phyloP scores from a whole-genome alignment of 257 asterid species.

The Datura wrightii region DNA sequence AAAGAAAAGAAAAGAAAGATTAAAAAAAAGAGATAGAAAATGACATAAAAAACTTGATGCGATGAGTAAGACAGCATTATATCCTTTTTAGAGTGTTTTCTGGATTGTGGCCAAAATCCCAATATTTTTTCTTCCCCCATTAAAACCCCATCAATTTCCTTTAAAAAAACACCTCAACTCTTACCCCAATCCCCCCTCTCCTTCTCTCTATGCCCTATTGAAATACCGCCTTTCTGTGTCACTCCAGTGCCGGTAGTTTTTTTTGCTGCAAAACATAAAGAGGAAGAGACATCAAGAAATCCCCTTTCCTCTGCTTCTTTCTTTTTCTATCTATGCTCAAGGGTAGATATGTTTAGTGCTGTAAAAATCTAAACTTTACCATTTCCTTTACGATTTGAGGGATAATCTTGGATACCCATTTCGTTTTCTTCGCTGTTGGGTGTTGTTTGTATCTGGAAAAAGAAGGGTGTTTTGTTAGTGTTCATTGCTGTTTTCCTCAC shows the following conservation, averaged over 20 bases:
- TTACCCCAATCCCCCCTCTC: neutral
- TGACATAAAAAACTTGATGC: neutral
- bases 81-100: slow-evolving; percentile 31
- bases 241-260: slow-evolving; percentile 10
- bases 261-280: slow-evolving; percentile 26
- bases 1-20: neutral
- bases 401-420: slow-evolving; percentile 22
- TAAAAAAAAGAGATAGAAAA: neutral
- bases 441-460: neutral
- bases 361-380: neutral
- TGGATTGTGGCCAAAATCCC: slow-evolving; percentile 44
- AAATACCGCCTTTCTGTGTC: slow-evolving; percentile 30
- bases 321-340: slow-evolving; percentile 29
- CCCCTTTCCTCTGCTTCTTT: neutral
- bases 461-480: neutral
- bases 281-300: slow-evolving; percentile 27
- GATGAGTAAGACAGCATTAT: slow-evolving; percentile 62
- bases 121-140: slow-evolving; percentile 37
- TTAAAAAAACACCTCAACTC: slow-evolving; percentile 20
- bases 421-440: neutral
- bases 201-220: slow-evolving; percentile 47
- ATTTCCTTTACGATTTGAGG: slow-evolving; percentile 8
- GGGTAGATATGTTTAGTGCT: neutral
- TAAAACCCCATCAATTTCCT: slow-evolving; percentile 26
- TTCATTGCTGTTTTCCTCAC: neutral